Evolutionary conservation across 2,329 filamentous ascomycete species (phyloP), one percentile per base, ranked within the genome.

Genomic region (Mollisia scopiformis): DNA sequence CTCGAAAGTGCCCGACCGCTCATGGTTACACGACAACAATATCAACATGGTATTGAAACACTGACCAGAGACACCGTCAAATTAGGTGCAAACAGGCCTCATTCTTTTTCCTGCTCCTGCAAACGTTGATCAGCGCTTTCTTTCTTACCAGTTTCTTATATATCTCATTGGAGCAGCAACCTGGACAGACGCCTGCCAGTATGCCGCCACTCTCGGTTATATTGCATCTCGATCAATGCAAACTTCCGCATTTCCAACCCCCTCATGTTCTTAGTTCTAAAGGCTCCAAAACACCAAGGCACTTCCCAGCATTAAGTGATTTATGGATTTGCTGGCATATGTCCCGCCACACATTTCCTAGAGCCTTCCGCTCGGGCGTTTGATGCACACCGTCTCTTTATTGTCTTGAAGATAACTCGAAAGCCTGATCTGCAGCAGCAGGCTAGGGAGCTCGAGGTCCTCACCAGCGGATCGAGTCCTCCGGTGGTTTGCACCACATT

Each of bases 171-270:
- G 14, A 37, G 37, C 6, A 47, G 19, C 16, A 47, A 47, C 43
- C 23, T 27, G 43, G 41, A 6, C 25, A 47, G 43, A 23, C 21
- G 8, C 16, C 57, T 55, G 57, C 50, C 35, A 51, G 41, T 21
- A 55, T 50, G 7, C 35, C 52, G 33, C 25, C 23, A 43, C 64
- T 61, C 62, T 51, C 59, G 62, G 57, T 37, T 33, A 49, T 58
- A 61, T 62, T 62, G 47, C 59, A 61, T 59, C 51, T 55, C 56
- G 58, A 3, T 56, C 53, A 62, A 61, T 66, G 59, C 62, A 63
- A 57, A 57, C n/a, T 56, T 37, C 59, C 61, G 59, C 58, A 59
- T 47, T 30, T n/a, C 47, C 19, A 33, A 57, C 43, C 21, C n/a
- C 43, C 21, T 47, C 43, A 43, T 47, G 11, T 47, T 47, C 23